These are phyloP conservation scores for Penicillium sp. DNA, from an alignment of 2,329 filamentous ascomycete species.

Conservation along the genomic window DNA sequence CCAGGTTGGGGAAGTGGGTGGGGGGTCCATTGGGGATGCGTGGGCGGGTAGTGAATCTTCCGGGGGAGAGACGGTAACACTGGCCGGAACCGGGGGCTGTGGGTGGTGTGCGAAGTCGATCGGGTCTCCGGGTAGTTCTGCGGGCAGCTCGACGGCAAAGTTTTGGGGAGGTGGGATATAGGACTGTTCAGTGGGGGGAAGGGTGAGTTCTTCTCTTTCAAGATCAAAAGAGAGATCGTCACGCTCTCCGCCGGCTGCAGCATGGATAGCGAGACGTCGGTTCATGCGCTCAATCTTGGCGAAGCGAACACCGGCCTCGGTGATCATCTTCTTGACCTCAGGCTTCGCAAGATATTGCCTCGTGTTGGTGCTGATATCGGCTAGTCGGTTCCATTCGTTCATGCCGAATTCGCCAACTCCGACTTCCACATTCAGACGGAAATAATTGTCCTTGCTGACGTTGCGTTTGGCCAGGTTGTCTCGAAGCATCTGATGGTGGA, in stretches of 20 bases:
- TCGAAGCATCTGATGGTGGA: constrained; percentile 80
- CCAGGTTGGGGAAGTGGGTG: constrained; percentile 25
- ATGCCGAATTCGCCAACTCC: constrained; percentile 97
- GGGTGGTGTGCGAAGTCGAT: constrained; percentile 33
- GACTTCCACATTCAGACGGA: constrained; percentile 93
- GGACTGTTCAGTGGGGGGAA: constrained; percentile 26
- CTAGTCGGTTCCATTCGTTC: constrained; percentile 96
- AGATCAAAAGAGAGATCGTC: constrained; percentile 31
- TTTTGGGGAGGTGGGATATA: constrained; percentile 45
- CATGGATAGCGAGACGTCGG: constrained; percentile 60
- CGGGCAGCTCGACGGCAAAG: constrained; percentile 61
- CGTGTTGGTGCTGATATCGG: constrained; percentile 92
- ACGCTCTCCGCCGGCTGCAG: constrained; percentile 34
- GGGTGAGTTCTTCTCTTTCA: constrained; percentile 27
- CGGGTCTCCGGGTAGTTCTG: constrained; percentile 60
- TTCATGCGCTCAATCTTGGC: constrained; percentile 81
- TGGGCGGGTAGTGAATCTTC: constrained; percentile 32
- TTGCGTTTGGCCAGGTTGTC: constrained; percentile 75
- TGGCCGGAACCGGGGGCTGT: constrained; percentile 20
- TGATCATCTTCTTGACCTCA: constrained; percentile 74
- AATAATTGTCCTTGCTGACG: constrained; percentile 88
- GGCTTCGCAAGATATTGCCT: constrained; percentile 75
- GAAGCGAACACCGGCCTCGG: constrained; percentile 75
- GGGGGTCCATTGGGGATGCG: constrained; percentile 30
- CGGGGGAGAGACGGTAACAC: constrained; percentile 26